A percentile compares a stretch with the other conserved stretches of the same genome.
Conservation (phyloP, 352 stramenopile genomes). For the Thraustotheca clavata region DNA sequence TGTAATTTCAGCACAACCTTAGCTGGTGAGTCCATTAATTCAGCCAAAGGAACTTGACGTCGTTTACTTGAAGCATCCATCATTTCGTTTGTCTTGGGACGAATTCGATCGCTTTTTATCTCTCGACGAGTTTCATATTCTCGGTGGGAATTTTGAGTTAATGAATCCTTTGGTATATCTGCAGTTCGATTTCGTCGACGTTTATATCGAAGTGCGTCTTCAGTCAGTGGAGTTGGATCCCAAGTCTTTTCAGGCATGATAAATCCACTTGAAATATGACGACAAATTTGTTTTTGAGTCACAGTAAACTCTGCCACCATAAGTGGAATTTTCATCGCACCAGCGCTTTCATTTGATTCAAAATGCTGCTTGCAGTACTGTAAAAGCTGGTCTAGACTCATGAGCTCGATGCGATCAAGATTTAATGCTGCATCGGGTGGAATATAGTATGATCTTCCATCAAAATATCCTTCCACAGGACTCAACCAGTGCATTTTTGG, state of each 20-base stretch:
- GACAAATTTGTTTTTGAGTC: slow-evolving; percentile 35
- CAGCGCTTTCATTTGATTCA: slow-evolving; percentile 34
- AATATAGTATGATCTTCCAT: slow-evolving; percentile 29
- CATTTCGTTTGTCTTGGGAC: slow-evolving; percentile 40
- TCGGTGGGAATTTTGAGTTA: slow-evolving; percentile 26
- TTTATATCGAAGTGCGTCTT: slow-evolving; percentile 23
- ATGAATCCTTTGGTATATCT: too few species aligned
- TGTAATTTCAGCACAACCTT: slow-evolving; percentile 26
- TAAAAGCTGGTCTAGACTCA: slow-evolving; percentile 30
- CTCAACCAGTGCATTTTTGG: slow-evolving; percentile 34
- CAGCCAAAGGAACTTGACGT: slow-evolving; percentile 25
- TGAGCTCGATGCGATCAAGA: slow-evolving; percentile 32
- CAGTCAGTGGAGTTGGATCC: slow-evolving; percentile 20
- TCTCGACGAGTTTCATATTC: slow-evolving; percentile 43
- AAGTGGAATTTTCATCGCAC: too few species aligned
- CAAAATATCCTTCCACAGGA: slow-evolving; percentile 28
- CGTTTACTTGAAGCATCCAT: slow-evolving; percentile 24
- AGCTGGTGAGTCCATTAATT: slow-evolving; percentile 22
- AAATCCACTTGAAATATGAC: slow-evolving; percentile 55
- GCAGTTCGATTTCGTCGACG: slow-evolving; percentile 20
- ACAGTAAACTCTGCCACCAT: slow-evolving; percentile 41
- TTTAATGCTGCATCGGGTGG: slow-evolving; percentile 24
- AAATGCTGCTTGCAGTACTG: slow-evolving; percentile 37
- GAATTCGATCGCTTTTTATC: slow-evolving; percentile 34
- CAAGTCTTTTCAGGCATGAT: slow-evolving; percentile 47